These are phyloP conservation scores for Boletus edulis DNA, from an alignment of 768 basidiomycete genomes.

Conservation along the genomic window DNA sequence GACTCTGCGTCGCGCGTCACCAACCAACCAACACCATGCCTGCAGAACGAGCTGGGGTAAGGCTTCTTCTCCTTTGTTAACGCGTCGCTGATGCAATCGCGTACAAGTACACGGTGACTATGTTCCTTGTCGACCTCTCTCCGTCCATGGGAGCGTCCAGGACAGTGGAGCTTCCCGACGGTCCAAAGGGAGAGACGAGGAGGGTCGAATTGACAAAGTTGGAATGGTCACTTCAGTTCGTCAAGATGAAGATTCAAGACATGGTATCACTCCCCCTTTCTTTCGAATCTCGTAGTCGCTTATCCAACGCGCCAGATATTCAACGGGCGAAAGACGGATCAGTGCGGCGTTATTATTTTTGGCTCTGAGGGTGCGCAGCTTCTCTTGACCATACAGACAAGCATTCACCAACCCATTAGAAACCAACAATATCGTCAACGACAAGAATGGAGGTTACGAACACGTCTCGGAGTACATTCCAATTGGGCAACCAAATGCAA, in stretches of 20 bases:
- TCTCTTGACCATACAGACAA: neutral
- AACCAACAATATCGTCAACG: conserved; percentile 64
- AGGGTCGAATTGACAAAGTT: conserved; percentile 70
- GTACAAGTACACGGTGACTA: conserved; percentile 74
- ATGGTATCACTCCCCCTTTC: conserved; percentile 53
- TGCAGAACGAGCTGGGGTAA: conserved; percentile 76
- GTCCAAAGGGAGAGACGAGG: conserved; percentile 48
- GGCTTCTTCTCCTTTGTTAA: conserved; percentile 18
- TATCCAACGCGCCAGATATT: conserved; percentile 61
- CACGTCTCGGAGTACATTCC: conserved; percentile 68
- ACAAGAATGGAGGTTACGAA: conserved; percentile 67
- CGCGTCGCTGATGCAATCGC: conserved; percentile 12
- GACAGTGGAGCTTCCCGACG: conserved; percentile 53
- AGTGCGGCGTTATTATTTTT: conserved; percentile 86
- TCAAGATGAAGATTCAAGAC: conserved; percentile 87
- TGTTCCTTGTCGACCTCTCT: conserved; percentile 89
- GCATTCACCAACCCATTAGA: conserved; percentile 34
- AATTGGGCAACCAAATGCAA: conserved; percentile 62
- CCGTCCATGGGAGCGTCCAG: conserved; percentile 75
- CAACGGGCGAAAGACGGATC: conserved; percentile 88
- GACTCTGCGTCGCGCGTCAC: conserved; percentile 1
- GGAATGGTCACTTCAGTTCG: conserved; percentile 80
- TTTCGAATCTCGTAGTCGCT: neutral
- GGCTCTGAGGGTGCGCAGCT: conserved; percentile 65
- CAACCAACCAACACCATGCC: conserved; percentile 51